These are phyloP conservation scores for Rubia yunnanensis DNA, from an alignment of 257 asterid species.

Conservation along the genomic window DNA sequence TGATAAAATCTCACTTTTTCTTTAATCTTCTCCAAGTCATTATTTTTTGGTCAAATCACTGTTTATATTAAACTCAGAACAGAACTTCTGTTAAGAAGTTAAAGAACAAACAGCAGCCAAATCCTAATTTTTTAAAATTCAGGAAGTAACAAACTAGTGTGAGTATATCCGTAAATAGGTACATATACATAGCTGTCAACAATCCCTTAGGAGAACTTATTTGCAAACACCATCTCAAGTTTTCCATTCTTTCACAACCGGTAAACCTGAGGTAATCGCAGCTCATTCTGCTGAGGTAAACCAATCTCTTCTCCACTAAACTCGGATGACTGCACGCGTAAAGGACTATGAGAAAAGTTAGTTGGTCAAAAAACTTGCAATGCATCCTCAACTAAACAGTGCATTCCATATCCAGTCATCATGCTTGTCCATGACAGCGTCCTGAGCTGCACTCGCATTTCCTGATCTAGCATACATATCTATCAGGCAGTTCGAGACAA, in stretches of 20 bases:
- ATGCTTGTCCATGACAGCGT: constrained; percentile 78
- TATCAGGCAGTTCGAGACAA: constrained; percentile 74
- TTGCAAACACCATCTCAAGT: neutral
- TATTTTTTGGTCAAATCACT: too few relatives aligned
- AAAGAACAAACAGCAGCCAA: too few relatives aligned
- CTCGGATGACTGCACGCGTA: constrained; percentile 97
- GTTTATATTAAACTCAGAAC: too few relatives aligned
- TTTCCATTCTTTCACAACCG: constrained; percentile 19
- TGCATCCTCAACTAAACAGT: constrained; percentile 77
- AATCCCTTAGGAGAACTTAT: neutral
- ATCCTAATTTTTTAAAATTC: too few relatives aligned
- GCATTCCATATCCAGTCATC: constrained; percentile 89
- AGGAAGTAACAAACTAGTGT: neutral
- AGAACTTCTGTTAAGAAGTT: too few relatives aligned
- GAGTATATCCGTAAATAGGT: neutral
- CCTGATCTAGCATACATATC: constrained; percentile 94
- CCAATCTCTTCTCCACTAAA: constrained; percentile 58
- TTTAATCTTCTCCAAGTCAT: too few relatives aligned
- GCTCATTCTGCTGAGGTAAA: constrained; percentile 54
- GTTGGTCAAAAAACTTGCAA: constrained; percentile 44
- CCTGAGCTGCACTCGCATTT: constrained; percentile 60
- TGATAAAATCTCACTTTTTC: too few relatives aligned
- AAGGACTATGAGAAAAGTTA: constrained; percentile 70
- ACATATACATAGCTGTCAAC: neutral
- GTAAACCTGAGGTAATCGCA: constrained; percentile 55